Percentiles rank a stretch among this genome's conserved stretches.
Evolutionary conservation across 345 rosid genomes (phyloP).

Genomic region (Heritiera littoralis): DNA sequence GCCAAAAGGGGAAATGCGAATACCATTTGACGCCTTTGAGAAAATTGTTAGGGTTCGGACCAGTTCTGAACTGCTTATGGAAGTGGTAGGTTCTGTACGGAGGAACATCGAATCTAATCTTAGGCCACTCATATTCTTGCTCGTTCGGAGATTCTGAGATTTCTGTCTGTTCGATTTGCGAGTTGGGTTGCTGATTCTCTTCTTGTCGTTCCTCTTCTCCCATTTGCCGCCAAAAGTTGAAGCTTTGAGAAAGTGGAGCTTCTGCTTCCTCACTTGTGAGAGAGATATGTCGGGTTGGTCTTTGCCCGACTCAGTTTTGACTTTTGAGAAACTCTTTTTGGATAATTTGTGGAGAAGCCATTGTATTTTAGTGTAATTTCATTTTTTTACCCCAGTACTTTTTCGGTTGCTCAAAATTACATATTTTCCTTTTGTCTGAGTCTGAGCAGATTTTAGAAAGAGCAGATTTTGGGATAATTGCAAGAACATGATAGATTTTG

Average conservation of each 20-base stretch:
- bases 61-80: conserved; percentile 58
- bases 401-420: neutral
- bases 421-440: neutral
- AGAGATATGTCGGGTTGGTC: no score
- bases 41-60: conserved; percentile 76
- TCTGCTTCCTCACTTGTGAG: neutral
- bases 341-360: neutral
- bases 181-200: conserved; percentile 20
- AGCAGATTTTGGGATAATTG: neutral
- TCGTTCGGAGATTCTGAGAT: conserved; percentile 20
- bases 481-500: no score
- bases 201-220: conserved; percentile 30
- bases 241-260: conserved; percentile 16
- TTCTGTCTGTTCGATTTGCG: conserved; percentile 23
- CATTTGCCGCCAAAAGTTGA: conserved; percentile 32
- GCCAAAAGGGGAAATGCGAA: neutral
- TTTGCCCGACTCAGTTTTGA: neutral
- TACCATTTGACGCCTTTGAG: conserved; percentile 88
- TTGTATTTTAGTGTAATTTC: neutral
- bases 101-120: conserved; percentile 59
- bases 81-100: conserved; percentile 72
- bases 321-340: neutral
- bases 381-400: neutral
- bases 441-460: no score
- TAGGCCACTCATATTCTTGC: conserved; percentile 48